Evolutionary conservation across 129 eudicot species (phyloP).

Genomic region (Chrysanthemum seticuspe): DNA sequence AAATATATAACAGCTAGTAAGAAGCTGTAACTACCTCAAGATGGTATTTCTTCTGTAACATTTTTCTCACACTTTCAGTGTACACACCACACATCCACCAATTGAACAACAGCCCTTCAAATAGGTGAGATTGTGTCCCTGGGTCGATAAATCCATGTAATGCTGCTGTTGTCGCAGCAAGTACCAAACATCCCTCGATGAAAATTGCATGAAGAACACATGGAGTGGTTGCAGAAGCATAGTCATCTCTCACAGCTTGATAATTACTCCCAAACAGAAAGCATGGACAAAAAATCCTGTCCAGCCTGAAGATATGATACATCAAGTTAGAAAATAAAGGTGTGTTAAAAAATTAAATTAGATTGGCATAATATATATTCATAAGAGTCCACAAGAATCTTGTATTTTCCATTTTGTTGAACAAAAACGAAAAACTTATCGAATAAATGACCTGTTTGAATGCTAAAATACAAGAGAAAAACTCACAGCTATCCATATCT

Average conservation of each 20-base stretch:
- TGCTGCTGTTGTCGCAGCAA: too few relatives aligned
- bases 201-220: too few relatives aligned
- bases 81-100: too few relatives aligned
- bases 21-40: conserved; percentile 61
- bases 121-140: too few relatives aligned
- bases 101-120: too few relatives aligned
- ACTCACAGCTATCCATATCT: conserved; percentile 92
- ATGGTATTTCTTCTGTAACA: too few relatives aligned
- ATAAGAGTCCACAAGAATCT: neutral
- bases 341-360: neutral
- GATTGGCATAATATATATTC: neutral
- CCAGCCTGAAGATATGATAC: conserved; percentile 53
- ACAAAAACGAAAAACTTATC: neutral
- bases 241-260: too few relatives aligned
- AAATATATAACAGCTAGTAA: neutral
- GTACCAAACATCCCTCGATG: too few relatives aligned
- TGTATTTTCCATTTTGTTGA: neutral
- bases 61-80: too few relatives aligned
- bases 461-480: conserved; percentile 4
- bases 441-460: neutral
- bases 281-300: conserved; percentile 95
- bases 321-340: neutral
- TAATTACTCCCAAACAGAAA: conserved; percentile 87
- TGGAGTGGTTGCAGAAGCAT: too few relatives aligned
- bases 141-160: too few relatives aligned